Evolutionary conservation across 108 stramenopile species (phyloP).

Genomic region (Cyclotella sp.): DNA sequence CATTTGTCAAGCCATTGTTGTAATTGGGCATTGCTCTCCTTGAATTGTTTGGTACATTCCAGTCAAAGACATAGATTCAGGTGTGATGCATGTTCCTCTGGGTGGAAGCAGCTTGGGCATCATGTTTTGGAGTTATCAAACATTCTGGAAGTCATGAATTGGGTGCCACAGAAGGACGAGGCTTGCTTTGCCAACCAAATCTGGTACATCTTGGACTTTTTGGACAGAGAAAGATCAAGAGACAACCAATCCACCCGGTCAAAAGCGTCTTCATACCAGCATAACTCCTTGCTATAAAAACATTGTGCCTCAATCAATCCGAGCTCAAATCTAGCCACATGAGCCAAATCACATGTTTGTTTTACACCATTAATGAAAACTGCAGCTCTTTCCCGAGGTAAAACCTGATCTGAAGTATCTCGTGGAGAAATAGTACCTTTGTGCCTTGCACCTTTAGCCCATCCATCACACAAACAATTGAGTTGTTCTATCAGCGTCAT

Average conservation of each 20-base stretch:
- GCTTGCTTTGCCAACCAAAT: conserved; percentile 6
- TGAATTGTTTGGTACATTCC: neutral
- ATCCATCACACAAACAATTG: neutral
- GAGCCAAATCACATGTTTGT: neutral
- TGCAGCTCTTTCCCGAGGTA: neutral
- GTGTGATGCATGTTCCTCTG: neutral
- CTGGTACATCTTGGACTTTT: neutral
- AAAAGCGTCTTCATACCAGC: neutral
- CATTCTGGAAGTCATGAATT: neutral
- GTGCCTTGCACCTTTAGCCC: neutral
- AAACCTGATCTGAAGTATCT: neutral
- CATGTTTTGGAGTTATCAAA: neutral
- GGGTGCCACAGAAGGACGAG: neutral
- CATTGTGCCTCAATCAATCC: neutral
- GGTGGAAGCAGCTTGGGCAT: neutral
- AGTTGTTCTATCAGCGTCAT: neutral
- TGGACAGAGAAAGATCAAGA: neutral
- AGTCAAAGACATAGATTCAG: neutral
- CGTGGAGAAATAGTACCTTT: too few species aligned
- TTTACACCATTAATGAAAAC: neutral
- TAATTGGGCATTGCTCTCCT: neutral
- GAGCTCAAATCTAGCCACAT: neutral
- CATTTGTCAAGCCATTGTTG: neutral
- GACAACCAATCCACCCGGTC: neutral
- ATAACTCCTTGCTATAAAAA: neutral